These are phyloP conservation scores for Aspergillus sergii DNA, from an alignment of 2,329 filamentous ascomycete genomes.

Conservation along the genomic window DNA sequence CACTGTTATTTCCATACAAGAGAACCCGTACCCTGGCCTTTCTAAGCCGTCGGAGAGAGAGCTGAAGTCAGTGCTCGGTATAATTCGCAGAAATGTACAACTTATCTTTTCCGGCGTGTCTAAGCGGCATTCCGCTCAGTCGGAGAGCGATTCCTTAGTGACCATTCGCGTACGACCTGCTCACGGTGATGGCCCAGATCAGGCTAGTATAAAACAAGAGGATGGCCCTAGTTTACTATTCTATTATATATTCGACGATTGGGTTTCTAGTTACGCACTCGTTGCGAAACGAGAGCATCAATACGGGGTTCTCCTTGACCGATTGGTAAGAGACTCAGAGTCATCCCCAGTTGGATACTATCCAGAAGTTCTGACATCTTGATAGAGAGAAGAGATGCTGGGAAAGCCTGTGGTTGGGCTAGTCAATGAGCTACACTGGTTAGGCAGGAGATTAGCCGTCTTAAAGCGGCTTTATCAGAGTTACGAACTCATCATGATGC, in stretches of 20 bases:
- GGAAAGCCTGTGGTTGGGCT: conserved; percentile 48
- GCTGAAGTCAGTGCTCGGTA: conserved; percentile 32
- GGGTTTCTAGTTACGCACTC: conserved; percentile 64
- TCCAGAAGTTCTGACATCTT: background rate
- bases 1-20: conserved; percentile 71
- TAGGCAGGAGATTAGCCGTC: conserved; percentile 63
- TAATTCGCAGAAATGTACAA: conserved; percentile 59
- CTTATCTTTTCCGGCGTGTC: conserved; percentile 66
- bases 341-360: background rate
- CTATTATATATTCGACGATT: conserved; percentile 70
- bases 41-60: conserved; percentile 33
- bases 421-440: conserved; percentile 58
- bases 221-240: conserved; percentile 65
- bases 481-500: conserved; percentile 64
- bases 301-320: conserved; percentile 52
- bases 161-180: conserved; percentile 49
- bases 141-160: conserved; percentile 54
- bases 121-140: conserved; percentile 49
- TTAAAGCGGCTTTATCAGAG: conserved; percentile 64
- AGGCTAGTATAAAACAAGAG: conserved; percentile 42
- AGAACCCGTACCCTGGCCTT: conserved; percentile 57
- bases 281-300: conserved; percentile 60
- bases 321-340: conserved; percentile 44
- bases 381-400: conserved; percentile 59
- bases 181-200: conserved; percentile 30